These are phyloP conservation scores for Stereocaulon alpinum DNA, from an alignment of 495 filamentous ascomycete species.

Conservation along the genomic window DNA sequence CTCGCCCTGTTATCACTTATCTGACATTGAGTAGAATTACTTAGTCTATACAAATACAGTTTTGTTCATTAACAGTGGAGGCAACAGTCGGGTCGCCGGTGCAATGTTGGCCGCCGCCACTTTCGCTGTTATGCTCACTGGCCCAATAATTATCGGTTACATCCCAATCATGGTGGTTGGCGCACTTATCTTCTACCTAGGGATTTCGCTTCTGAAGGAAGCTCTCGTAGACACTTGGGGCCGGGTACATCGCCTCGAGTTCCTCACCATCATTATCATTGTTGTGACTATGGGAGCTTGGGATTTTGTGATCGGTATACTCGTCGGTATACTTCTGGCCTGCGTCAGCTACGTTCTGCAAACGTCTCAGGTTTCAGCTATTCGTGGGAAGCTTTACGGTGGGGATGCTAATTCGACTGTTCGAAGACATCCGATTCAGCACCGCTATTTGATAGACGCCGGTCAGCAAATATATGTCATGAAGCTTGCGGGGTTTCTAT, in stretches of 20 bases:
- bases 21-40: conserved; percentile 53
- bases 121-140: conserved; percentile 67
- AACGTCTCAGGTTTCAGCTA: conserved; percentile 75
- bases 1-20: background rate
- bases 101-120: conserved; percentile 76
- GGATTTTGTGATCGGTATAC: conserved; percentile 90
- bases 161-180: conserved; percentile 97
- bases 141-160: conserved; percentile 78
- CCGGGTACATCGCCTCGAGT: conserved; percentile 75
- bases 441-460: conserved; percentile 72
- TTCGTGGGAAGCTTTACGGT: conserved; percentile 77
- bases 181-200: conserved; percentile 83
- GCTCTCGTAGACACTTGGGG: conserved; percentile 81
- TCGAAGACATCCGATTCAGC: conserved; percentile 77
- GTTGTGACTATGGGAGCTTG: conserved; percentile 91
- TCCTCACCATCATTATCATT: conserved; percentile 84
- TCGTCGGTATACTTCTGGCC: conserved; percentile 82
- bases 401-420: conserved; percentile 85
- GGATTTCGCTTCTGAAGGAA: conserved; percentile 80
- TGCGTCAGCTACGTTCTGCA: conserved; percentile 87
- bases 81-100: conserved; percentile 74
- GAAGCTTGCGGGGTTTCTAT: conserved; percentile 84
- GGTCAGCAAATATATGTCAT: conserved; percentile 80
- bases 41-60: conserved; percentile 93
- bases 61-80: conserved; percentile 88